These are phyloP conservation scores for Malassezia sp. DNA, from an alignment of 1,284 basidiomycete species.

Conservation along the genomic window DNA sequence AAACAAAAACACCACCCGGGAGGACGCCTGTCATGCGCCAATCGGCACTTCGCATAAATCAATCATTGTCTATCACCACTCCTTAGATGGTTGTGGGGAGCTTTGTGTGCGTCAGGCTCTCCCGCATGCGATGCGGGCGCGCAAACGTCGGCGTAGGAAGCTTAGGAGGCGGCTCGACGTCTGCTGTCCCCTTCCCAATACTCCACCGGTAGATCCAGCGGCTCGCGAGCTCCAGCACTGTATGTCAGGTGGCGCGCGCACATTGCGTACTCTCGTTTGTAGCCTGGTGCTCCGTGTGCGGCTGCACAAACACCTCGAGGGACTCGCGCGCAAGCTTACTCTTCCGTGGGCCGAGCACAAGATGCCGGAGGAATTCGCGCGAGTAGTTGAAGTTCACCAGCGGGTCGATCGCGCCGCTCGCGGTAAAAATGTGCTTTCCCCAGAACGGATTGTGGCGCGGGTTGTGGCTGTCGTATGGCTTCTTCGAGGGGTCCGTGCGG, in stretches of 20 bases:
- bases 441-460: conserved; percentile 24
- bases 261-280: conserved; percentile 5
- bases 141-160: not conserved
- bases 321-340: not conserved
- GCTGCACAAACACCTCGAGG: conserved; percentile 7
- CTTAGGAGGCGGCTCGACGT: not conserved
- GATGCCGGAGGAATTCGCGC: conserved; percentile 22
- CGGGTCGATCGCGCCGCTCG: conserved; percentile 29
- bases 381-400: conserved; percentile 36
- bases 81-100: too few relatives aligned
- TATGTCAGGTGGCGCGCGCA: not conserved
- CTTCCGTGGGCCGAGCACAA: conserved; percentile 20
- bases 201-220: conserved; percentile 14
- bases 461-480: conserved; percentile 11
- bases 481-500: conserved; percentile 14
- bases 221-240: conserved; percentile 6
- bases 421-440: conserved; percentile 38
- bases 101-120: too few relatives aligned
- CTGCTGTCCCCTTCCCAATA: not conserved
- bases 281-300: not conserved
- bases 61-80: not conserved
- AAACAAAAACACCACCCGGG: too few relatives aligned
- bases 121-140: not conserved
- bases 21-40: too few relatives aligned
- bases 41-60: too few relatives aligned